Evolutionary conservation across 129 eudicot species (phyloP).

Genomic region (Tanacetum coccineum): DNA sequence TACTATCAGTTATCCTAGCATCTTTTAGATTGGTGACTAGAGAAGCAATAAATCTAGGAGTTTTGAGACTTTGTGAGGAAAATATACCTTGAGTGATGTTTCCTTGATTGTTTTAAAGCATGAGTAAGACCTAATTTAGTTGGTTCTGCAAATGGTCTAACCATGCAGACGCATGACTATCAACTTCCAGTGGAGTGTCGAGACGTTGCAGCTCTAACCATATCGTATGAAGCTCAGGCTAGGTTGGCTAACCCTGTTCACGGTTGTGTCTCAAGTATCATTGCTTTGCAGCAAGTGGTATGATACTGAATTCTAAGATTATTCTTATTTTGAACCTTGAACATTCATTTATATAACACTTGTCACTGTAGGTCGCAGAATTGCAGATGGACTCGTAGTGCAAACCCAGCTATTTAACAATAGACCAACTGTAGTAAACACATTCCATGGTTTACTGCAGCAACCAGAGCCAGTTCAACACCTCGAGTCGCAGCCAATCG

Average conservation of each 20-base stretch:
- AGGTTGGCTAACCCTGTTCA: constrained; percentile 83
- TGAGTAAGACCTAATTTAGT: not conserved
- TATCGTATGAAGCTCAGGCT: constrained; percentile 83
- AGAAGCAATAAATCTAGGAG: not conserved
- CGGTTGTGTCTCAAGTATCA: constrained; percentile 76
- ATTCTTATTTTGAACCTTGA: too few species aligned
- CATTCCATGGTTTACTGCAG: constrained; percentile 30
- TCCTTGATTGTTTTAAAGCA: not conserved
- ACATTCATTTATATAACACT: not conserved
- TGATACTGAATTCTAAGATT: not conserved
- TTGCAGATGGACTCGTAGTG: constrained; percentile 49
- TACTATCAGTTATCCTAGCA: not conserved
- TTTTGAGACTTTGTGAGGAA: too few species aligned
- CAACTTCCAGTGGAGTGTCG: constrained; percentile 53
- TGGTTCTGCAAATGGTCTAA: not conserved
- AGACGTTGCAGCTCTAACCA: constrained; percentile 62
- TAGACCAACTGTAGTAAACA: constrained; percentile 37
- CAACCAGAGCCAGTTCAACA: constrained; percentile 25
- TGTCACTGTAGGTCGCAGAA: constrained; percentile 33
- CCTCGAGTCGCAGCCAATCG: not conserved
- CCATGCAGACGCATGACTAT: not conserved
- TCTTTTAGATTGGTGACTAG: not conserved
- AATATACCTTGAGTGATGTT: too few species aligned
- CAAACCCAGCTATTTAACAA: constrained; percentile 48
- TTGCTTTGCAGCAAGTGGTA: constrained; percentile 75